Conservation (phyloP, 768 basidiomycete genomes). For the Rhizopogon salebrosus region DNA sequence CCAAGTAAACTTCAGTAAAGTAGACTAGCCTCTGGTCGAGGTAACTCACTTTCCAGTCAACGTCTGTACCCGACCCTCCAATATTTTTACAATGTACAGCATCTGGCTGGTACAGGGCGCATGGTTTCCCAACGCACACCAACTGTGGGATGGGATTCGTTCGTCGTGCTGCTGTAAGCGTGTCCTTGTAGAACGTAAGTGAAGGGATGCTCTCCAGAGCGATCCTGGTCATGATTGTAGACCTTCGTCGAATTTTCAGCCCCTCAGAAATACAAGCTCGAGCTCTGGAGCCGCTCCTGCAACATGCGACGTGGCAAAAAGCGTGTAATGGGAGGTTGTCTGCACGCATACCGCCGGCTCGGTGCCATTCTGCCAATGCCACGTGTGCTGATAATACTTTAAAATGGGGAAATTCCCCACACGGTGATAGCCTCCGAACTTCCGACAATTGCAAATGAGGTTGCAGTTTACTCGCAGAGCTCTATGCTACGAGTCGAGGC, state of each 20-base stretch:
- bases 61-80: slow-evolving; percentile 70
- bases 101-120: slow-evolving; percentile 73
- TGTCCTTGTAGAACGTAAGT: slow-evolving; percentile 73
- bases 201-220: slow-evolving; percentile 68
- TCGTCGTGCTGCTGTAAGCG: slow-evolving; percentile 60
- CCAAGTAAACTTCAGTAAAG: slow-evolving; percentile 1
- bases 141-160: slow-evolving; percentile 72
- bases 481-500: no score
- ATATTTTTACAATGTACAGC: slow-evolving; percentile 80
- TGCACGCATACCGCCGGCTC: background rate
- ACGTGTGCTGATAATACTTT: background rate
- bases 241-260: background rate
- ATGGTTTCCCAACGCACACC: slow-evolving; percentile 74
- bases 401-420: background rate
- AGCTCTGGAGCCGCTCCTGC: background rate
- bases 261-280: background rate
- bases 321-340: background rate
- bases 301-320: background rate
- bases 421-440: background rate
- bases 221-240: slow-evolving; percentile 53
- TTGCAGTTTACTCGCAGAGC: no score
- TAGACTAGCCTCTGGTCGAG: background rate
- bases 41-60: slow-evolving; percentile 82
- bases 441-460: background rate
- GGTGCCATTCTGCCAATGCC: no score